A percentile compares a stretch with the other conserved stretches of the same genome.
Conservation (phyloP, 805 yeast genomes). For the Candida schatavii region DNA sequence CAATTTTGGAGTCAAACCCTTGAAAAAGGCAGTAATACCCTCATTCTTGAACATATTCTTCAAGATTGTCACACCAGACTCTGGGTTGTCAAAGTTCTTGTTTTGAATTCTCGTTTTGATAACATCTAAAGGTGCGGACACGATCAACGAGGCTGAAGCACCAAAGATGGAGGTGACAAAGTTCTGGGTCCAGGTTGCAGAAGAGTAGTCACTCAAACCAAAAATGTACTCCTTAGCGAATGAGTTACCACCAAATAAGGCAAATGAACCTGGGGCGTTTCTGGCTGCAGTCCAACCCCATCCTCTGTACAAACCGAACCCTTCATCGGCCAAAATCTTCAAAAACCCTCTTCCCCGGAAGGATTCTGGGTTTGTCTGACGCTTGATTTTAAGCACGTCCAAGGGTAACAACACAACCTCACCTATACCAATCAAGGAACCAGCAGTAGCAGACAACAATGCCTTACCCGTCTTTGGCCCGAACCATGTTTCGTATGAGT, state of each 20-base stretch:
- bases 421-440: conserved; percentile 95
- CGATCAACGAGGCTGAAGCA: conserved; percentile 94
- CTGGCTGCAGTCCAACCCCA: conserved; percentile 99
- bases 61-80: conserved; percentile 87
- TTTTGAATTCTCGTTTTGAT: conserved; percentile 98
- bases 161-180: conserved; percentile 93
- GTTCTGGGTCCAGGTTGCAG: conserved; percentile 94
- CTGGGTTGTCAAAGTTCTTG: conserved; percentile 92
- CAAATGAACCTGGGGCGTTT: conserved; percentile 98
- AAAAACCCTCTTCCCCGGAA: conserved; percentile 97
- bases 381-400: conserved; percentile 95
- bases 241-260: conserved; percentile 97
- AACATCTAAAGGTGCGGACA: conserved; percentile 96
- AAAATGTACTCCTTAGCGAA: conserved; percentile 96
- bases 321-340: conserved; percentile 84
- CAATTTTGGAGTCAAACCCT: conserved; percentile 94
- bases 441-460: conserved; percentile 95
- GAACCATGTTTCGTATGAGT: conserved; percentile 67
- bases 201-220: conserved; percentile 79
- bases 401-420: conserved; percentile 93
- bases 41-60: conserved; percentile 92
- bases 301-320: conserved; percentile 90
- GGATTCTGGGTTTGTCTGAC: conserved; percentile 99
- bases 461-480: conserved; percentile 98
- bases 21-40: conserved; percentile 87